These are phyloP conservation scores for Aspergillus leporis DNA, from an alignment of 495 filamentous ascomycete species.

Conservation along the genomic window DNA sequence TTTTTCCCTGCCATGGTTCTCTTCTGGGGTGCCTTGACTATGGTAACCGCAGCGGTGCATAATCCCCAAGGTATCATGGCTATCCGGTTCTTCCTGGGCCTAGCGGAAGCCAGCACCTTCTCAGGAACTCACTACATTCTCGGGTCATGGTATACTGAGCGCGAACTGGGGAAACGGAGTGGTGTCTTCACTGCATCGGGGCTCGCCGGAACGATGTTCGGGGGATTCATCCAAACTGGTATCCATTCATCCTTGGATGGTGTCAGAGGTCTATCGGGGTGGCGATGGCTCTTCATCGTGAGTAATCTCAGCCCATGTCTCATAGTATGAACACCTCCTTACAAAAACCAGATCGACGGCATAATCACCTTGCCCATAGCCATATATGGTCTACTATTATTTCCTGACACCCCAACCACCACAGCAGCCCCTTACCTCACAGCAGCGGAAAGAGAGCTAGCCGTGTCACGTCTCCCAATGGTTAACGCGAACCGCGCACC, in stretches of 20 bases:
- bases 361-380: constrained; percentile 59
- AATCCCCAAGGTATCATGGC: constrained; percentile 58
- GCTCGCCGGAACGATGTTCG: constrained; percentile 44
- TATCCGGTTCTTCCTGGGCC: constrained; percentile 69
- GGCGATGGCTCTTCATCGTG: constrained; percentile 68
- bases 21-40: constrained; percentile 61
- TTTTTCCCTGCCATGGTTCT: constrained; percentile 65
- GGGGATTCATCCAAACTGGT: constrained; percentile 59
- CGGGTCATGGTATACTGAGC: constrained; percentile 65
- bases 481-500: constrained; percentile 30
- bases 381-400: constrained; percentile 57
- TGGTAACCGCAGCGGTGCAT: constrained; percentile 55
- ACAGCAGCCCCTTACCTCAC: constrained; percentile 55
- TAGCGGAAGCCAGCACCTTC: constrained; percentile 60
- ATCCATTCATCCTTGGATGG: constrained; percentile 57
- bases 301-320: constrained; percentile 7
- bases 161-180: constrained; percentile 63
- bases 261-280: constrained; percentile 52
- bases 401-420: constrained; percentile 59
- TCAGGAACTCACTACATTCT: constrained; percentile 67
- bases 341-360: constrained; percentile 40
- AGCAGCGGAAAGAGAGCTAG: constrained; percentile 42
- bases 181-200: constrained; percentile 42
- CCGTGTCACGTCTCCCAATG: constrained; percentile 40
- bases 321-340: constrained; percentile 4